Evolutionary conservation across 2,329 filamentous ascomycete genomes (phyloP).

Genomic region (Ilyonectria destructans): DNA sequence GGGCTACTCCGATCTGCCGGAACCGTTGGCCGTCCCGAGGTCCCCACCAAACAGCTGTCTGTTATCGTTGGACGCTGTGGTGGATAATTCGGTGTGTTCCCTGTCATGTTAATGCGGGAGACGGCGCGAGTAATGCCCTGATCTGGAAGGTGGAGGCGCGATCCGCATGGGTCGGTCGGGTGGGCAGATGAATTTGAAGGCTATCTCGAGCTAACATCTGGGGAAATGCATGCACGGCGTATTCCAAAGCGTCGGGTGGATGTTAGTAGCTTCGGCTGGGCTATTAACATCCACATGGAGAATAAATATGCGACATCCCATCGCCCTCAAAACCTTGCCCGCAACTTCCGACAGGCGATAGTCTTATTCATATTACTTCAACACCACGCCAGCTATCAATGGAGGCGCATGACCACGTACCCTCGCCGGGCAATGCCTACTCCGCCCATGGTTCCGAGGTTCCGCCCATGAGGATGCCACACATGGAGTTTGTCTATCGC

Average conservation of each 20-base stretch:
- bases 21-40: not conserved
- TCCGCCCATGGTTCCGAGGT: slow-evolving; percentile 19
- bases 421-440: slow-evolving; percentile 40
- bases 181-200: not conserved
- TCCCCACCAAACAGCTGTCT: not conserved
- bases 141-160: slow-evolving; percentile 25
- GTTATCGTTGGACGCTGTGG: not conserved
- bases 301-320: slow-evolving; percentile 24
- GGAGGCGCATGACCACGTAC: slow-evolving; percentile 28
- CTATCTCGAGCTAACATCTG: slow-evolving; percentile 23
- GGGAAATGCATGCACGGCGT: slow-evolving; percentile 1
- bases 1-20: slow-evolving; percentile 4
- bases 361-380: not conserved
- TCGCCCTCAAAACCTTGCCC: not conserved
- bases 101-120: not conserved
- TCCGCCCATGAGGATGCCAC: slow-evolving; percentile 39
- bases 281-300: slow-evolving; percentile 1
- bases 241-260: not conserved
- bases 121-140: slow-evolving; percentile 26
- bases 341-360: not conserved
- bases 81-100: not conserved
- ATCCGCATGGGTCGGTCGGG: not conserved
- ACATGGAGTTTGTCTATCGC: slow-evolving; percentile 42
- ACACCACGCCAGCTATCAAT: slow-evolving; percentile 22
- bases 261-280: not conserved